A percentile compares a stretch with the other conserved stretches of the same genome.
Evolutionary conservation across 2,329 filamentous ascomycete species (phyloP).

Genomic region (Aspergillus floridensis): DNA sequence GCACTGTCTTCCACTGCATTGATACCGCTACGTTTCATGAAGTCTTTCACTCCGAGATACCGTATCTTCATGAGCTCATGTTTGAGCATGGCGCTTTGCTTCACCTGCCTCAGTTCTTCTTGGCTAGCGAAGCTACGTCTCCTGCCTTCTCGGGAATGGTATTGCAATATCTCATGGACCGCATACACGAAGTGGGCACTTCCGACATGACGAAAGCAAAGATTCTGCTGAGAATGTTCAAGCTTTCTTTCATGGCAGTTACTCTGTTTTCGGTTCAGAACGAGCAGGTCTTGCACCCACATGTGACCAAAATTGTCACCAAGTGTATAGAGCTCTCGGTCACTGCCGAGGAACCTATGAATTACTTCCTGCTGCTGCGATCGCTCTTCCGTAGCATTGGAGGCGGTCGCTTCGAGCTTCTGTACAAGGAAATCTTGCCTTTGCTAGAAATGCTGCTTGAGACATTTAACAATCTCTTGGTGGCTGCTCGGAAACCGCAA

Average conservation of each 20-base stretch:
- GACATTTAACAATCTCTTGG: constrained; percentile 89
- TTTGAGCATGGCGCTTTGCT: constrained; percentile 92
- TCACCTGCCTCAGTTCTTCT: constrained; percentile 95
- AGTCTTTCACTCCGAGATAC: constrained; percentile 96
- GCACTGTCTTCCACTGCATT: constrained; percentile 96
- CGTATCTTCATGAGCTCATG: constrained; percentile 94
- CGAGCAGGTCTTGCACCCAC: constrained; percentile 89
- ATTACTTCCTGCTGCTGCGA: constrained; percentile 91
- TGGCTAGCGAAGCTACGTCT: constrained; percentile 97
- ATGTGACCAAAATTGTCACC: constrained; percentile 95
- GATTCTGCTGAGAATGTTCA: constrained; percentile 90
- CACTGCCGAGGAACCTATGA: constrained; percentile 94
- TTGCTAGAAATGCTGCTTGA: constrained; percentile 96
- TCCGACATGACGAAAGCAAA: constrained; percentile 89
- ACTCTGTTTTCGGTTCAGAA: constrained; percentile 94
- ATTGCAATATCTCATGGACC: constrained; percentile 93
- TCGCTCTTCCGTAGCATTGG: constrained; percentile 96
- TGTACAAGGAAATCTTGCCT: constrained; percentile 97
- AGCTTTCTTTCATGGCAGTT: constrained; percentile 98
- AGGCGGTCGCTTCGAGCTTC: constrained; percentile 91
- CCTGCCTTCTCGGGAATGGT: constrained; percentile 98
- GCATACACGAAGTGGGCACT: constrained; percentile 90
- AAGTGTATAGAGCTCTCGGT: constrained; percentile 96
- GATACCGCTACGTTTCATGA: constrained; percentile 98
- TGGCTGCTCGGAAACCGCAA: constrained; percentile 83